These are phyloP conservation scores for Suhomyces panamericanus DNA, from an alignment of 1,139 yeast species.

Conservation along the genomic window DNA sequence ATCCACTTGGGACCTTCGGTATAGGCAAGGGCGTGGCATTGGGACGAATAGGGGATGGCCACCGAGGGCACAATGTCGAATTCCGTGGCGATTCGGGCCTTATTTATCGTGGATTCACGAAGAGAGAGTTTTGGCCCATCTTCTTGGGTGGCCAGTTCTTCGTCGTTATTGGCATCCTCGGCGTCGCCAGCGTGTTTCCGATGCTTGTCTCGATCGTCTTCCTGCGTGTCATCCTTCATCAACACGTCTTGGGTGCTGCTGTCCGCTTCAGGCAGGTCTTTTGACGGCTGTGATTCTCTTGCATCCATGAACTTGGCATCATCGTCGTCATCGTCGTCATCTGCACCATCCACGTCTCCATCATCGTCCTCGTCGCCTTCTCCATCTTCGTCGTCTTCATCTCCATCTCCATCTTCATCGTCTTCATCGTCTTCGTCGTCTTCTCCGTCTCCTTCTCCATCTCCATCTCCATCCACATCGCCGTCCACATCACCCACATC, in stretches of 20 bases:
- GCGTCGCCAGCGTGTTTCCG: constrained; percentile 13
- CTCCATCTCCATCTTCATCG: constrained; percentile 19
- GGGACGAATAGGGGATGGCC: constrained; percentile 69
- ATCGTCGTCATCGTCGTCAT: constrained; percentile 18
- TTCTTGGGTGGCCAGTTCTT: constrained; percentile 2
- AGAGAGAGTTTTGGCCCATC: constrained; percentile 19
- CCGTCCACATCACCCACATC: constrained; percentile 18
- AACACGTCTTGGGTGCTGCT: constrained; percentile 10
- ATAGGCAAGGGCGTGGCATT: constrained; percentile 74
- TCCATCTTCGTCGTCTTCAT: constrained; percentile 19
- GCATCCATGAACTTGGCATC: constrained; percentile 13
- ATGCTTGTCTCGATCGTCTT: constrained; percentile 12
- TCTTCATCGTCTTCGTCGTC: constrained; percentile 18
- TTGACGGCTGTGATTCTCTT: constrained; percentile 8
- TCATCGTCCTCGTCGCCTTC: constrained; percentile 19
- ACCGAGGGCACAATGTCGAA: constrained; percentile 67
- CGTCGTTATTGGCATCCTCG: constrained; percentile 15
- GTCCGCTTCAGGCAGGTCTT: constrained; percentile 6
- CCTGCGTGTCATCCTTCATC: constrained; percentile 14
- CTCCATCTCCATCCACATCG: constrained; percentile 17
- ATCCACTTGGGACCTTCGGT: constrained; percentile 85
- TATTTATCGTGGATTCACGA: constrained; percentile 41
- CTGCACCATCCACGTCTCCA: constrained; percentile 15
- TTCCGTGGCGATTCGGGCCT: constrained; percentile 47
- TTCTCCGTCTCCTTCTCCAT: constrained; percentile 17